Evolutionary conservation across 2,329 filamentous ascomycete genomes (phyloP).

Genomic region (Leptographium radiaticola): DNA sequence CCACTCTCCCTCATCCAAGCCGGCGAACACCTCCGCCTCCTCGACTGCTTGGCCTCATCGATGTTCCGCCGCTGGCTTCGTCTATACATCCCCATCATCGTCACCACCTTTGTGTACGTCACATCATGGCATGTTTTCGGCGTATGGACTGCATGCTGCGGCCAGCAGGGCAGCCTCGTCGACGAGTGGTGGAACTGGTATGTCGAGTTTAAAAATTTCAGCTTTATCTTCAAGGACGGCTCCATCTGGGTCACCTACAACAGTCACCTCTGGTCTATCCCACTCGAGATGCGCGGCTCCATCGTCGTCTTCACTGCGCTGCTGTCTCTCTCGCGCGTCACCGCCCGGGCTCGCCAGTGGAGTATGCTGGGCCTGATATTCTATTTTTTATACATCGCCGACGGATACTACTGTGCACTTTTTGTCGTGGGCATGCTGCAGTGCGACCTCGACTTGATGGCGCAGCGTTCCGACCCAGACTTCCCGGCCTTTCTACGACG

Average conservation of each 20-base stretch:
- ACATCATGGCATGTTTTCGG: slow-evolving; percentile 39
- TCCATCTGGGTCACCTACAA: slow-evolving; percentile 46
- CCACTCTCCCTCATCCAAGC: slow-evolving; percentile 31
- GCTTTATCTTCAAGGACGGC: slow-evolving; percentile 48
- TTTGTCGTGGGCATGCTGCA: slow-evolving; percentile 50
- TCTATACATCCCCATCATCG: slow-evolving; percentile 37
- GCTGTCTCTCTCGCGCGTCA: slow-evolving; percentile 42
- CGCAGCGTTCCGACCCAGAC: slow-evolving; percentile 24
- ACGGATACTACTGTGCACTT: slow-evolving; percentile 49
- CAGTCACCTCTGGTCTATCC: slow-evolving; percentile 50
- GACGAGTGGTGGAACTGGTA: slow-evolving; percentile 39
- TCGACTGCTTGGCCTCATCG: slow-evolving; percentile 31
- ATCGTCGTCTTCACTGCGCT: slow-evolving; percentile 46
- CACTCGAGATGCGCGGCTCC: slow-evolving; percentile 50
- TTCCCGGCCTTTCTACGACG: slow-evolving; percentile 35
- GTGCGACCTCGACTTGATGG: slow-evolving; percentile 46
- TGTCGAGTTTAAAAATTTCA: slow-evolving; percentile 53
- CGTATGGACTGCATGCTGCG: slow-evolving; percentile 26
- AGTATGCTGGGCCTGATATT: slow-evolving; percentile 38
- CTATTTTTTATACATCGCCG: slow-evolving; percentile 56
- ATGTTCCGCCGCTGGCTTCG: slow-evolving; percentile 37
- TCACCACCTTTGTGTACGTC: slow-evolving; percentile 39
- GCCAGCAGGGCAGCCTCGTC: slow-evolving; percentile 25
- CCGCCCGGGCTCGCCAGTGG: slow-evolving; percentile 38
- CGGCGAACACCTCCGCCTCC: slow-evolving; percentile 26